Evolutionary conservation across 2,329 filamentous ascomycete genomes (phyloP).

Genomic region (Leptographium flavum): DNA sequence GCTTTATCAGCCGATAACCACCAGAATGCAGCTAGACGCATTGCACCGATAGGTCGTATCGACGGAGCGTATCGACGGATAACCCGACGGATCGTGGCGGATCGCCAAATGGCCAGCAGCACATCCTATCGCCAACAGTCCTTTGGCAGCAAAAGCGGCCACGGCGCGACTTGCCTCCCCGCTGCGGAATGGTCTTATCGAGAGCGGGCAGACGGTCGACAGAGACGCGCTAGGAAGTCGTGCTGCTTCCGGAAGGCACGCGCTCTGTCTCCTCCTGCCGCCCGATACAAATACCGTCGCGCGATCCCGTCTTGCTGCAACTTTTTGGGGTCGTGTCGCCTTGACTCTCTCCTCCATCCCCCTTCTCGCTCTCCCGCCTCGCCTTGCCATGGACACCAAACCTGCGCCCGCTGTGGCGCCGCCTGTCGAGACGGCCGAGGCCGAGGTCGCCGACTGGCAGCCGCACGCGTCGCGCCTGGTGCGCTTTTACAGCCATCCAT

Average conservation of each 20-base stretch:
- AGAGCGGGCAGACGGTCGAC: neutral
- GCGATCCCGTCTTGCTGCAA: neutral
- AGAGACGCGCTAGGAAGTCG: too few relatives aligned
- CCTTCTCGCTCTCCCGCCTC: neutral
- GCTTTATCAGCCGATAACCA: too few relatives aligned
- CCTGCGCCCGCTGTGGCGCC: neutral
- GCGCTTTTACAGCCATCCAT: conserved; percentile 18
- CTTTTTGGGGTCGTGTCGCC: too few relatives aligned
- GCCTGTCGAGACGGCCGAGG: neutral
- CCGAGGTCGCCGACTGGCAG: neutral
- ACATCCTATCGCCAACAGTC: neutral
- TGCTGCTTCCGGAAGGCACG: neutral
- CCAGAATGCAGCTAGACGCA: neutral
- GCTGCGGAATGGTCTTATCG: neutral
- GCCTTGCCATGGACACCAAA: neutral
- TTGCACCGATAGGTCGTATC: too few relatives aligned
- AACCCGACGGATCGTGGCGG: neutral
- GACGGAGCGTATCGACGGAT: conserved; percentile 7
- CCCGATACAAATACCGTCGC: neutral
- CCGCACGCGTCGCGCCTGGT: neutral
- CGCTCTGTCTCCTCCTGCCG: neutral
- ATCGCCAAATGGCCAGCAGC: neutral
- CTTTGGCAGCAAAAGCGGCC: too few relatives aligned
- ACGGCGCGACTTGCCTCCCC: neutral
- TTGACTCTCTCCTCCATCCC: too few relatives aligned